Evolutionary conservation across 1,284 basidiomycete species (phyloP).

Genomic region (Cryptococcus neoformans): DNA sequence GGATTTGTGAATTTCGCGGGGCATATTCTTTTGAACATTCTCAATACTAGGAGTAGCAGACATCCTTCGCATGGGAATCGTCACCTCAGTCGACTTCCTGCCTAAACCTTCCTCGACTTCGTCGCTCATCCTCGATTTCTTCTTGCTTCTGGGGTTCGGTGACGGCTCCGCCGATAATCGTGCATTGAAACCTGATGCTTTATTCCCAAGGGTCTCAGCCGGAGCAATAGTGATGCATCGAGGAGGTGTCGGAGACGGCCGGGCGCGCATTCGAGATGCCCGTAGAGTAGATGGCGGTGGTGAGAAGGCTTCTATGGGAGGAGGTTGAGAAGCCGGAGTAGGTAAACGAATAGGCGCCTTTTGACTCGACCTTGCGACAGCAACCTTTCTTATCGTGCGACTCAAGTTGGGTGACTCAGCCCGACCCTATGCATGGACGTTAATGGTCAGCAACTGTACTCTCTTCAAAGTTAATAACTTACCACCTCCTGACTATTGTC

Average conservation of each 20-base stretch:
- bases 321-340: constrained; percentile 25
- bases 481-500: constrained; percentile 22
- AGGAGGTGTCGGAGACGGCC: constrained; percentile 27
- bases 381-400: constrained; percentile 13
- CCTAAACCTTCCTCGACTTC: background rate
- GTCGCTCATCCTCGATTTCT: constrained; percentile 20
- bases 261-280: constrained; percentile 17
- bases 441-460: background rate
- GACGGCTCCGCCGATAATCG: constrained; percentile 17
- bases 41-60: background rate
- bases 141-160: constrained; percentile 29
- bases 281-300: constrained; percentile 5
- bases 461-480: background rate
- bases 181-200: constrained; percentile 13
- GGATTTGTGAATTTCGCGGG: no score
- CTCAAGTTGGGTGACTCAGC: background rate
- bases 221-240: constrained; percentile 11
- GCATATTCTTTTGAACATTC: background rate
- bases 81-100: constrained; percentile 9
- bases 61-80: constrained; percentile 6
- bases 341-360: constrained; percentile 19
- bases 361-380: background rate
- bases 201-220: constrained; percentile 3
- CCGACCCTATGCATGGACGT: background rate
- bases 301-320: background rate